Base-by-base conservation (phyloP, 345 rosid genomes). In the Cardamine chenopodiifolia region DNA sequence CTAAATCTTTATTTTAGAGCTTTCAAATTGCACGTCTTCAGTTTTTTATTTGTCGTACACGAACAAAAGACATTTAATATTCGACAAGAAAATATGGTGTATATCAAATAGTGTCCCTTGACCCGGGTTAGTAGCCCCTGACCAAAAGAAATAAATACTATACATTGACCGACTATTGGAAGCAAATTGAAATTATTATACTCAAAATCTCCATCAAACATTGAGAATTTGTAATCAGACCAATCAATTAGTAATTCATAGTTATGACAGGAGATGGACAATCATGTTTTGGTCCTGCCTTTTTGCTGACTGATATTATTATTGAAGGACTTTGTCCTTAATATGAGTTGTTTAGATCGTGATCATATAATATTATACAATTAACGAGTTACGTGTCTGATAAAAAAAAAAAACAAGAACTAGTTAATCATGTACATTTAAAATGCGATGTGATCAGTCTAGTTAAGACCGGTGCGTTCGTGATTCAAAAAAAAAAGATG, bases 141-240 rank as follows among this genome's bases (percentile, higher is more conserved):
- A 32, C 9, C 40, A n/a, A 31, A 29, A 8, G 3, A 58, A 19
- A 32, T 25, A 31, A 39, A 52, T 29, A 44, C 3, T 12, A 76
- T 49, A 32, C 35, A 68, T 68, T 69, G 74, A 75, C 64, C 4
- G 69, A 53, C 65, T 62, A 62, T 53, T 62, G 48, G 53, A 39
- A 37, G 68, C 18, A 58, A 67, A 61, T 20, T 7, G 7, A 22
- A 60, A 12, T 9, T 61, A 48, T 42, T 69, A 22, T 52, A 75
- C 13, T 26, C 23, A 15, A 49, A 57, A 57, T 26, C 34, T 66
- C 17, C 14, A 66, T 26, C 66, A 59, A 50, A 45, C 40, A 60
- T 39, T 45, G 71, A 42, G 28, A 40, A 39, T 40, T 3, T 61
- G n/a, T 40, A 20, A 68, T 31, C 68, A 75, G 63, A 40, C 58